phyloP scores from a whole-genome alignment of 306 rosid genomes.

The Ammopiptanthus mongolicus region DNA sequence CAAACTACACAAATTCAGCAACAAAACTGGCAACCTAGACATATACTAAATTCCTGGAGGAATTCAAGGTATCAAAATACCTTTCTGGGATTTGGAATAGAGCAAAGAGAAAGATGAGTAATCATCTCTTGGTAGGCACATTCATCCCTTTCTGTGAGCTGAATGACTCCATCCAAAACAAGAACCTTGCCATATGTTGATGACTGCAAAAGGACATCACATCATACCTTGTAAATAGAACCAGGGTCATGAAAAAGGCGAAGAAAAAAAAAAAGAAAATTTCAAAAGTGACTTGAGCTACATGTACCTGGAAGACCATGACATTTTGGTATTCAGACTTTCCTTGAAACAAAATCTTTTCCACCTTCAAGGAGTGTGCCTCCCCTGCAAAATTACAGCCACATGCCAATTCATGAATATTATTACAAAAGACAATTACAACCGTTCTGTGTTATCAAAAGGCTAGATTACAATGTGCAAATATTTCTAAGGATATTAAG shows the following conservation, averaged over 20 bases:
- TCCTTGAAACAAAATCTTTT: slow-evolving; percentile 78
- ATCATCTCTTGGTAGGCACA: slow-evolving; percentile 99
- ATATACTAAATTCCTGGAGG: background rate
- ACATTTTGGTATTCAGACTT: slow-evolving; percentile 93
- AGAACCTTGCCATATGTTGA: slow-evolving; percentile 95
- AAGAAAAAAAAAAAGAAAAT: background rate
- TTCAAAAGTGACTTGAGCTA: background rate
- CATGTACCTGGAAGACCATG: slow-evolving; percentile 83
- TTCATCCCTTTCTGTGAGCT: slow-evolving; percentile 97
- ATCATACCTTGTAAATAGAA: background rate
- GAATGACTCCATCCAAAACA: slow-evolving; percentile 96
- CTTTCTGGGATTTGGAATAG: slow-evolving; percentile 88
- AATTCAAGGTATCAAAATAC: slow-evolving; percentile 30
- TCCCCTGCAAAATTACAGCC: slow-evolving; percentile 58
- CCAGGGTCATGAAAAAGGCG: background rate
- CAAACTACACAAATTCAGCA: background rate
- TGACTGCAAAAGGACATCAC: slow-evolving; percentile 49
- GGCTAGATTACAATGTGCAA: background rate
- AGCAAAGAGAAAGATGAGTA: slow-evolving; percentile 91
- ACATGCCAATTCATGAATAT: background rate
- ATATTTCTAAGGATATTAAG: background rate
- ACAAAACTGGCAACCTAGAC: background rate
- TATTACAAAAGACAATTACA: background rate
- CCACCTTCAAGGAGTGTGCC: slow-evolving; percentile 98
- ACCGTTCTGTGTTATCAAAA: background rate